Base-by-base conservation (phyloP, 371 early-diverging fungal genomes). In the Conidiobolus incongruus region DNA sequence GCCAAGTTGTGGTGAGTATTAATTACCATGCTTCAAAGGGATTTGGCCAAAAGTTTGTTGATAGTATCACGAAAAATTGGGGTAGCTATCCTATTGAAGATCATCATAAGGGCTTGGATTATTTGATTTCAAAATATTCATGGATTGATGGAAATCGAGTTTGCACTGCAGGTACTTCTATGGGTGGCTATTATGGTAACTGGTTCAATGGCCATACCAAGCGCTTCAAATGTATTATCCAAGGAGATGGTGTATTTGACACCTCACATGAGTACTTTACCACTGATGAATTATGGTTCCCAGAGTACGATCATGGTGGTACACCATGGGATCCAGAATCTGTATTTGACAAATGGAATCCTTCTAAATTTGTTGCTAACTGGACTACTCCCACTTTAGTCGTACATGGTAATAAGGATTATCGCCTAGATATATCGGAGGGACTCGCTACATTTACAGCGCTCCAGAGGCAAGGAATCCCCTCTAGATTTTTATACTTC, bases 311-410 rank as follows among this genome's bases (percentile, higher is more conserved):
- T 63, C 72, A 68, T 51, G 73, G 67, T 24, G 81, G 86, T 47
- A 55, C 59, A 16, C 79, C 83, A 36, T 76, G 63, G 58, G 50
- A 70, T 46, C 59, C 61, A 16, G 8, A 15, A 5, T n/a, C 2
- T 6, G 17, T 26, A 4, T 77, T 70, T 45, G 71, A 80, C 40
- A 62, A 66, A 35, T 81, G 67, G 66, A 72, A 69, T 28, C 83
- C 86, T n/a, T 60, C 72, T 41, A 68, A 65, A 51, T 72, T 51
- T 60, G 82, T 78, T 24, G 56, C 66, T 20, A 57, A 68, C 48
- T 82, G 83, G 86, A 65, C 67, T 42, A 83, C 86, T 7, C 86
- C 86, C 8, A 80, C 74, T 0, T 58, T 83, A 30, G 66, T 82
- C 21, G 73, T 81, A 44, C 82, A 81, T 33, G 72, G 81, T 52